A percentile compares a stretch with the other conserved stretches of the same genome.
Evolutionary conservation across 768 basidiomycete species (phyloP).

Genomic region (Lentinula lateritia): DNA sequence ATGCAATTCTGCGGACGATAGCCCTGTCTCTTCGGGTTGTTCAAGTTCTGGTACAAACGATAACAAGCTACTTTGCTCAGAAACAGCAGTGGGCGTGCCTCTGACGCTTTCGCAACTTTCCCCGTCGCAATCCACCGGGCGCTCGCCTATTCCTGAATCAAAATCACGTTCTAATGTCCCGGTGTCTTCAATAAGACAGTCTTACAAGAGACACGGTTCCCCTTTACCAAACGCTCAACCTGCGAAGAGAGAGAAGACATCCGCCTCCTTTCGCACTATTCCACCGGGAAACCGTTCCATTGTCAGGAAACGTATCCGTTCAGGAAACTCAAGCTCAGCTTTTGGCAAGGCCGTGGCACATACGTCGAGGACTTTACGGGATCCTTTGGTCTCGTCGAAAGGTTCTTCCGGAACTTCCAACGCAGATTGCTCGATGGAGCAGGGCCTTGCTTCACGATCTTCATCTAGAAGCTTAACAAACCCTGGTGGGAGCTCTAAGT

Average conservation of each 20-base stretch:
- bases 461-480: neutral
- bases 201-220: constrained; percentile 43
- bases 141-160: neutral
- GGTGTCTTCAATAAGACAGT: constrained; percentile 34
- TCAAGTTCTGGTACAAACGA: constrained; percentile 11
- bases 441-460: neutral
- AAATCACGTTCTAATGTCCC: constrained; percentile 5
- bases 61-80: neutral
- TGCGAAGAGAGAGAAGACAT: constrained; percentile 27
- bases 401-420: neutral
- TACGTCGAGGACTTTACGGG: neutral
- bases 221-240: constrained; percentile 16
- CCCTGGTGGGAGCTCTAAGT: neutral
- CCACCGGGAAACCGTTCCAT: constrained; percentile 5
- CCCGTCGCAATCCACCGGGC: constrained; percentile 22
- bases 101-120: constrained; percentile 51
- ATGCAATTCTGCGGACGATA: neutral
- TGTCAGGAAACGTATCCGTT: neutral
- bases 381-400: neutral
- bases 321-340: neutral
- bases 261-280: constrained; percentile 2
- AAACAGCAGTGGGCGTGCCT: constrained; percentile 7
- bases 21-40: neutral
- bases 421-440: neutral
- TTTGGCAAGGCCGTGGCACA: neutral